Evolutionary conservation across 2,329 filamentous ascomycete species (phyloP).

Genomic region (Neopestalotiopsis rosae): DNA sequence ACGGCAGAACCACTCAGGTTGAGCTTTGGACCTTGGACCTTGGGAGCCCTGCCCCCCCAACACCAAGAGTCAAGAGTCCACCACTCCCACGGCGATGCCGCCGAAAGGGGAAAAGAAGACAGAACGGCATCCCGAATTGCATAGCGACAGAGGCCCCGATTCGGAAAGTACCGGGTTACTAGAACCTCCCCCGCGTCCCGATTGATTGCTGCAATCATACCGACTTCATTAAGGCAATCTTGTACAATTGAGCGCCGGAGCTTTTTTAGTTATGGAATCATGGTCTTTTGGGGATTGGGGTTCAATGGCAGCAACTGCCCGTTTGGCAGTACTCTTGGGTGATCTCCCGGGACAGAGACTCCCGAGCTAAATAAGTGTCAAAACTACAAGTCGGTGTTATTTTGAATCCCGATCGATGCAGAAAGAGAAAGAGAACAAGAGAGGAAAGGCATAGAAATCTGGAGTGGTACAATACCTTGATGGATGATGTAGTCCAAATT

Average conservation of each 20-base stretch:
- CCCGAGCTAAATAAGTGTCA: no score
- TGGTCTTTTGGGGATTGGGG: background rate
- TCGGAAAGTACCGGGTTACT: background rate
- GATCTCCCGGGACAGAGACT: background rate
- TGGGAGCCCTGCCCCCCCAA: background rate
- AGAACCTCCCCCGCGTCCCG: background rate
- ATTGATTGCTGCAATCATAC: background rate
- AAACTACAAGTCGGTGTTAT: no score
- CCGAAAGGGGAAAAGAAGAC: slow-evolving; percentile 4
- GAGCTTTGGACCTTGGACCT: no score
- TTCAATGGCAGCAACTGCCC: background rate
- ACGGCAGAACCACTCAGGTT: no score
- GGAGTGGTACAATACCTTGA: no score
- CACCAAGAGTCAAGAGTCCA: background rate
- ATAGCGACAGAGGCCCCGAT: background rate
- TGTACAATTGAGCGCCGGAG: background rate
- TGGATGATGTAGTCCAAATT: no score
- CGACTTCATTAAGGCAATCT: slow-evolving; percentile 1
- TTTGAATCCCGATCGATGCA: no score
- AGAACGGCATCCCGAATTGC: background rate
- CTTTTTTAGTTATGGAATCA: background rate
- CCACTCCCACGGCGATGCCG: background rate
- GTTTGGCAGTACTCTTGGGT: background rate
- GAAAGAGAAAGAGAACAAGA: no score
- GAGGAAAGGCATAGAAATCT: no score